A percentile compares a stretch with the other conserved stretches of the same genome.
Evolutionary conservation across 371 early-diverging fungal species (phyloP).

Genomic region (Chytridium lagenaria): DNA sequence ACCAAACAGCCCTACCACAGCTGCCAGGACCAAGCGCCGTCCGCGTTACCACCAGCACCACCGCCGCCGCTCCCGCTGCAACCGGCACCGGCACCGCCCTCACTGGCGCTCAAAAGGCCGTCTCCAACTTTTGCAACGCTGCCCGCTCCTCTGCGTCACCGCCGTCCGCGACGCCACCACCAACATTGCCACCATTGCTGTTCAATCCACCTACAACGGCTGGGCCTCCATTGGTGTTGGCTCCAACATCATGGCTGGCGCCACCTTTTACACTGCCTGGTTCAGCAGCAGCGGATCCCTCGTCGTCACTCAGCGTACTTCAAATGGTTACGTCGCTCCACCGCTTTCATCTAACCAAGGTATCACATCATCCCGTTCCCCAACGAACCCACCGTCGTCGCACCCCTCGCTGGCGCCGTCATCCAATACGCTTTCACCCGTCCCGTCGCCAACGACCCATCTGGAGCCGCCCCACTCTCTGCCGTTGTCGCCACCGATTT

Average conservation of each 20-base stretch:
- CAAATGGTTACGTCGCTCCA: constrained; percentile 18
- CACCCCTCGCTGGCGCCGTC: constrained; percentile 11
- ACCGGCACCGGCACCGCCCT: neutral
- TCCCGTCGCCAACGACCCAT: neutral
- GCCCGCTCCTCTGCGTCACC: constrained; percentile 21
- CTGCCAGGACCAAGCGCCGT: too few relatives aligned
- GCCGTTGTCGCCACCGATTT: constrained; percentile 24
- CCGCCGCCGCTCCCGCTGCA: neutral
- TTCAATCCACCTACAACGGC: constrained; percentile 20
- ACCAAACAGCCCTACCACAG: too few relatives aligned
- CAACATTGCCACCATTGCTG: constrained; percentile 16
- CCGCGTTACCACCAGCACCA: neutral
- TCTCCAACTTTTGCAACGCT: constrained; percentile 11
- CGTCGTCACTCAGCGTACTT: constrained; percentile 20
- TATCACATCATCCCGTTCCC: constrained; percentile 16
- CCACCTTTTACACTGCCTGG: constrained; percentile 40
- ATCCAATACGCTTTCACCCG: constrained; percentile 17
- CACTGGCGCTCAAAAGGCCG: neutral
- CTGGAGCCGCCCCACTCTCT: neutral
- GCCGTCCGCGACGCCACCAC: constrained; percentile 1
- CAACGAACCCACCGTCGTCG: neutral
- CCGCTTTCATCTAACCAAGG: neutral
- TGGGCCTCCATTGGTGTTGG: constrained; percentile 44
- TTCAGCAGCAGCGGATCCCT: constrained; percentile 16
- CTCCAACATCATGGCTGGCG: constrained; percentile 29